Percentiles rank a stretch among this genome's conserved stretches.
phyloP scores from a whole-genome alignment of 148 eudicot species.

The Rhododendron simsii region DNA sequence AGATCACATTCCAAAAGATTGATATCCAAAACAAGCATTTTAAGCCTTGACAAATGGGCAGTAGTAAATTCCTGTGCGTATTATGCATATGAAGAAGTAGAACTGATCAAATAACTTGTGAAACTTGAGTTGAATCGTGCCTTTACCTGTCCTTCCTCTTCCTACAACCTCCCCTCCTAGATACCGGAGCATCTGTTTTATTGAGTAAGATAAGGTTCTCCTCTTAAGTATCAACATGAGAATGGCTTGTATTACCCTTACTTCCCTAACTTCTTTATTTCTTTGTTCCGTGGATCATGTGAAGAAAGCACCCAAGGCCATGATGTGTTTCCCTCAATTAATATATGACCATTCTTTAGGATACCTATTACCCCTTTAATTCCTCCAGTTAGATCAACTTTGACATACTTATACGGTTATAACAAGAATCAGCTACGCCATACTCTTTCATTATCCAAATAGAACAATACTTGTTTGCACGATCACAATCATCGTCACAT shows the following conservation, averaged over 20 bases:
- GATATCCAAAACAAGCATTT: too few species aligned
- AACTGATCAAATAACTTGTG: background rate
- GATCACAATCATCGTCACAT: background rate
- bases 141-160: background rate
- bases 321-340: background rate
- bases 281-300: background rate
- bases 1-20: too few species aligned
- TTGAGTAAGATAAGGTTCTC: background rate
- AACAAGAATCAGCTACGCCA: background rate
- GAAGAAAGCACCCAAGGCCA: background rate
- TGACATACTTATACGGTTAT: too few species aligned
- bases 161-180: background rate
- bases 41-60: too few species aligned
- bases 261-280: background rate
- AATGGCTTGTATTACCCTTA: background rate
- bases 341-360: background rate
- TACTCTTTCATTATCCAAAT: background rate
- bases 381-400: background rate
- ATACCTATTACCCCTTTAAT: background rate
- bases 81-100: too few species aligned
- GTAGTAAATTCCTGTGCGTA: too few species aligned
- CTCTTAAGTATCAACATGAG: background rate
- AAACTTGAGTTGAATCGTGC: background rate
- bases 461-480: background rate
- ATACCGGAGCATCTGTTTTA: background rate